Evolutionary conservation across 106 monocot species (phyloP).

Genomic region (Posidonia australis): DNA sequence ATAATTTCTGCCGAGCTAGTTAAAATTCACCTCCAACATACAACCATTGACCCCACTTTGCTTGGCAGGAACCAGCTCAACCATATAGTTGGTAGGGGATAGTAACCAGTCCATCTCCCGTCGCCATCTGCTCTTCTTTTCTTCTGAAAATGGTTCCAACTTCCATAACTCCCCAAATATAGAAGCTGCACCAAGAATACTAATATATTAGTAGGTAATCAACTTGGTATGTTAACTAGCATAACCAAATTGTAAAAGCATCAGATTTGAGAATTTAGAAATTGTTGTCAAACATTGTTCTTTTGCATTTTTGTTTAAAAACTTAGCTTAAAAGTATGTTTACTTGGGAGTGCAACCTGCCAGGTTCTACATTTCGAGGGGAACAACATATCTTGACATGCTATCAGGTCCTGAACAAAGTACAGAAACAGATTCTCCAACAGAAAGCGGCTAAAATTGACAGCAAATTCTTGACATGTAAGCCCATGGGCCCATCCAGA

Average conservation of each 20-base stretch:
- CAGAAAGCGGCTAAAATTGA: no score
- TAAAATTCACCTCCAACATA: constrained; percentile 48
- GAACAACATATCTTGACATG: no score
- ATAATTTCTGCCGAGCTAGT: background rate
- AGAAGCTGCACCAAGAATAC: constrained; percentile 24
- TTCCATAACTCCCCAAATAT: constrained; percentile 90
- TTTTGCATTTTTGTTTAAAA: no score
- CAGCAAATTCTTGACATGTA: no score
- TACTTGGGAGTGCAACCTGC: no score
- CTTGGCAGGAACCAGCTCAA: constrained; percentile 83
- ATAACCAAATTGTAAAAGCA: background rate
- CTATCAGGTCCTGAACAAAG: no score
- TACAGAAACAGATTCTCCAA: no score
- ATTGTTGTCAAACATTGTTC: no score
- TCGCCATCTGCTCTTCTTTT: constrained; percentile 70
- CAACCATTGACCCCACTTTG: constrained; percentile 67
- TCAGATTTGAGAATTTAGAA: background rate
- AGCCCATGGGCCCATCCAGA: no score
- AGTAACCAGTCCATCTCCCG: constrained; percentile 95
- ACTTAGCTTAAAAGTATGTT: no score
- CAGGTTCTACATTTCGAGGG: no score
- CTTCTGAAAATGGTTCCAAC: constrained; percentile 74
- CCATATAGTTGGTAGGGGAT: constrained; percentile 85
- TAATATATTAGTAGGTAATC: background rate
- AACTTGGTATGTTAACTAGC: background rate